phyloP scores from a whole-genome alignment of 2,329 filamentous ascomycete species.

The Cytospora mali region DNA sequence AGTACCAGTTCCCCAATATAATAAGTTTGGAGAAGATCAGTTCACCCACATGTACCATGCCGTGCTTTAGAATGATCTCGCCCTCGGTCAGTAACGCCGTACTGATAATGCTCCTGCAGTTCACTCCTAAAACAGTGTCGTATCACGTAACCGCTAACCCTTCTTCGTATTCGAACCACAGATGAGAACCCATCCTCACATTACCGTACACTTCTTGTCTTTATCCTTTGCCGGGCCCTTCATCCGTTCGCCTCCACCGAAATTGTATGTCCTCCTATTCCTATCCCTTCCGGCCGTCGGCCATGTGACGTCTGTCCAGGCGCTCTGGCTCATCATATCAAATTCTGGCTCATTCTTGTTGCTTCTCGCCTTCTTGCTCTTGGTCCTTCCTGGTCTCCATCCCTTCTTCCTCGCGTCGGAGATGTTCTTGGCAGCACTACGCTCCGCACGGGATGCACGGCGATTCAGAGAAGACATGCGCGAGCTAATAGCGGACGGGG shows the following conservation, averaged over 20 bases:
- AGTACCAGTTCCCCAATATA: not conserved
- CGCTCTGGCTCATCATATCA: slow-evolving; percentile 49
- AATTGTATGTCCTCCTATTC: slow-evolving; percentile 13
- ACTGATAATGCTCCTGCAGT: not conserved
- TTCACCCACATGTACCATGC: not conserved
- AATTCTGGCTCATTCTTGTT: slow-evolving; percentile 35
- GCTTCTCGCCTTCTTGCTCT: slow-evolving; percentile 43
- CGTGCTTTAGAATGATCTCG: not conserved
- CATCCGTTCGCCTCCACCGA: not conserved
- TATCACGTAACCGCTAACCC: not conserved
- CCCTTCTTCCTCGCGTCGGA: slow-evolving; percentile 61
- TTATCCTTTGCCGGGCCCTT: slow-evolving; percentile 35
- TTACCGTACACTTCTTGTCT: slow-evolving; percentile 55
- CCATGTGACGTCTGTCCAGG: slow-evolving; percentile 56
- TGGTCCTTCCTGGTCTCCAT: slow-evolving; percentile 48
- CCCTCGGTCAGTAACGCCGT: not conserved
- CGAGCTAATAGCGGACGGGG: slow-evolving; percentile 37
- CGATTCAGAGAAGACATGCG: slow-evolving; percentile 48
- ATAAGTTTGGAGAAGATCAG: not conserved
- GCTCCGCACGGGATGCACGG: slow-evolving; percentile 57
- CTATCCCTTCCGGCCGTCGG: slow-evolving; percentile 31
- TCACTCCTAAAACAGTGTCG: not conserved
- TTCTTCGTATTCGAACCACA: not conserved
- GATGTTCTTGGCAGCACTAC: slow-evolving; percentile 65
- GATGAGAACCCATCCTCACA: slow-evolving; percentile 44